Evolutionary conservation across 163 green algal genomes (phyloP).

Genomic region (Scenedesmus sp.): DNA sequence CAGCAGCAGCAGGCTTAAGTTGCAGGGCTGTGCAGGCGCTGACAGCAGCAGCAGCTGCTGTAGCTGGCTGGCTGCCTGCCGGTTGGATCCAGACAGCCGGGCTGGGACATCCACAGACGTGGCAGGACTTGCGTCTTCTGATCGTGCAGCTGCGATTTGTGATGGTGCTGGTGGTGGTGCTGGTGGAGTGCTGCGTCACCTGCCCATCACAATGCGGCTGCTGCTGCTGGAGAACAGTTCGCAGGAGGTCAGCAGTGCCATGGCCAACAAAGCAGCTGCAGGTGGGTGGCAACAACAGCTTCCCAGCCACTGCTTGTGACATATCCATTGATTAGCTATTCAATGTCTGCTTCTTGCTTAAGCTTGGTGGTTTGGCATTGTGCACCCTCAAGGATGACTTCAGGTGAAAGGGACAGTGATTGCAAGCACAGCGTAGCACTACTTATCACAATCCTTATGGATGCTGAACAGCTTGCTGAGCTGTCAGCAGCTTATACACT

Average conservation of each 20-base stretch:
- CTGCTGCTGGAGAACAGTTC: slow-evolving; percentile 2
- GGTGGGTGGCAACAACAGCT: too few species aligned
- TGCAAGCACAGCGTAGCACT: too few species aligned
- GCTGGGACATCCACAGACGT: neutral
- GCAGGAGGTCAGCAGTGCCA: neutral
- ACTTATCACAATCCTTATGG: too few species aligned
- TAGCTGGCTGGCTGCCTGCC: neutral
- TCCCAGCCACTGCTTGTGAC: too few species aligned
- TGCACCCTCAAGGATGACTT: too few species aligned
- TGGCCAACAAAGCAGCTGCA: neutral
- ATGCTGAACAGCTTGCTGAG: neutral
- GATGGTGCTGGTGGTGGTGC: neutral
- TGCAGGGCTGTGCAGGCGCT: neutral
- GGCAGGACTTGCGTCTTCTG: neutral
- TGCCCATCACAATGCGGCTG: slow-evolving; percentile 40
- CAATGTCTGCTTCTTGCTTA: too few species aligned
- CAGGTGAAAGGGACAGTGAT: too few species aligned
- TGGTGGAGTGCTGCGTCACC: neutral
- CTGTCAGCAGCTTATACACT: too few species aligned
- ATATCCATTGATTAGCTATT: too few species aligned
- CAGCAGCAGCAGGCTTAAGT: neutral
- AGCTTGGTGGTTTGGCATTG: too few species aligned
- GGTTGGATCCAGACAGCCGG: neutral
- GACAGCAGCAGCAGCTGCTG: slow-evolving; percentile 6
- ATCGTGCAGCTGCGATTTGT: neutral